phyloP scores from a whole-genome alignment of 148 eudicot genomes.

The Cornus kousa region DNA sequence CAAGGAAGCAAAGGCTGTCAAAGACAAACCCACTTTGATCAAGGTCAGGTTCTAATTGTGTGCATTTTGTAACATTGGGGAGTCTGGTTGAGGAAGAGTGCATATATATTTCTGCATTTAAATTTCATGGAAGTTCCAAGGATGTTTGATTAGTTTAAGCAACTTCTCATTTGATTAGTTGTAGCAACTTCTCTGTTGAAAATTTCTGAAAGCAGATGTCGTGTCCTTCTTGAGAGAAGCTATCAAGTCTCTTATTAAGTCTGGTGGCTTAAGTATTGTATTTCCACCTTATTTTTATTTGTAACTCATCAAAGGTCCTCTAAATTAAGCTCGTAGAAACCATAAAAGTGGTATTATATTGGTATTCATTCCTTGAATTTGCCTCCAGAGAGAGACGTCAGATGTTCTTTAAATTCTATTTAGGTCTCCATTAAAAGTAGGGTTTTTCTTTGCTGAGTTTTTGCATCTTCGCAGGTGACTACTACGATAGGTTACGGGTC shows the following conservation, averaged over 20 bases:
- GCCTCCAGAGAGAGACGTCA: not conserved
- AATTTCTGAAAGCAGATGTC: not conserved
- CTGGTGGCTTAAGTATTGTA: not conserved
- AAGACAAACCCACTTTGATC: slow-evolving; percentile 90
- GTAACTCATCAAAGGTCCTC: not conserved
- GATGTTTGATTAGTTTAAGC: not conserved
- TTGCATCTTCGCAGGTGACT: slow-evolving; percentile 57
- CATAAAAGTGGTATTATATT: not conserved
- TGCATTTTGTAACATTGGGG: not conserved
- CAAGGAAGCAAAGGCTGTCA: slow-evolving; percentile 92
- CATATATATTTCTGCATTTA: not conserved
- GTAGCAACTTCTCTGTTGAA: not conserved
- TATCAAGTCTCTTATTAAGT: not conserved
- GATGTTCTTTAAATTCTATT: too few relatives aligned
- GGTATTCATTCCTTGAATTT: not conserved
- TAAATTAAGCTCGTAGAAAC: not conserved
- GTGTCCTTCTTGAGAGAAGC: not conserved
- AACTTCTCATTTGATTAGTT: not conserved
- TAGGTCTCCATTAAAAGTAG: not conserved
- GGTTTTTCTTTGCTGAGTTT: not conserved
- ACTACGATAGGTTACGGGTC: slow-evolving; percentile 97
- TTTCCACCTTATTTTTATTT: not conserved
- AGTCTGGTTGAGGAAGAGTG: not conserved
- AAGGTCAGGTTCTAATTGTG: slow-evolving; percentile 51
- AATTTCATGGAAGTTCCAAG: not conserved